A percentile compares a stretch with the other conserved stretches of the same genome.
Conservation (phyloP, 345 rosid species). For the Murraya koenigii region DNA sequence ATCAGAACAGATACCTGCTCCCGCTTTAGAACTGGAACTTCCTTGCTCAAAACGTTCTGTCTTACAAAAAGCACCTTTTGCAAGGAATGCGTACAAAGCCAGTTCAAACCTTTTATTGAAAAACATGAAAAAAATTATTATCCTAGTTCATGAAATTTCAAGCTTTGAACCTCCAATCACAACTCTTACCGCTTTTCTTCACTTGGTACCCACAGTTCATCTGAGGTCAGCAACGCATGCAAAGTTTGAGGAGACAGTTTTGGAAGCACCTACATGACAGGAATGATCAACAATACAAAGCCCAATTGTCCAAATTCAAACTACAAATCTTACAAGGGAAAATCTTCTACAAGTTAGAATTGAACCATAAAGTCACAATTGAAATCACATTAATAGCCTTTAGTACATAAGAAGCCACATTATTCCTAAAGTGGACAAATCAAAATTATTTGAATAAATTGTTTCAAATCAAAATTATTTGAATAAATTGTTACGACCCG, state of each 20-base stretch:
- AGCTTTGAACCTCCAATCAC: neutral
- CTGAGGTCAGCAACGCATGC: constrained; percentile 90
- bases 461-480: too few relatives aligned
- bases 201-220: constrained; percentile 86
- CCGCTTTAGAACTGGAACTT: constrained; percentile 47
- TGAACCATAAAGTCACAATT: neutral
- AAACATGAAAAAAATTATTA: constrained; percentile 17
- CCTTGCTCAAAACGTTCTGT: constrained; percentile 57
- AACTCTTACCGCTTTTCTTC: constrained; percentile 87
- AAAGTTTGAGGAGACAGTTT: constrained; percentile 88
- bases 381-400: neutral
- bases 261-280: constrained; percentile 69
- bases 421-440: neutral
- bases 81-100: constrained; percentile 69
- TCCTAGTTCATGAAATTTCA: constrained; percentile 18
- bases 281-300: constrained; percentile 17
- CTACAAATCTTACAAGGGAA: neutral
- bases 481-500: neutral
- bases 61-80: constrained; percentile 60
- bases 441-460: too few relatives aligned
- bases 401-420: neutral
- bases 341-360: neutral
- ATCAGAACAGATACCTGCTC: constrained; percentile 40
- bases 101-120: constrained; percentile 72
- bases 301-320: constrained; percentile 12